Evolutionary conservation across 768 basidiomycete species (phyloP), one percentile per base, ranked within the genome.

Genomic region (Leccinum arenicola): DNA sequence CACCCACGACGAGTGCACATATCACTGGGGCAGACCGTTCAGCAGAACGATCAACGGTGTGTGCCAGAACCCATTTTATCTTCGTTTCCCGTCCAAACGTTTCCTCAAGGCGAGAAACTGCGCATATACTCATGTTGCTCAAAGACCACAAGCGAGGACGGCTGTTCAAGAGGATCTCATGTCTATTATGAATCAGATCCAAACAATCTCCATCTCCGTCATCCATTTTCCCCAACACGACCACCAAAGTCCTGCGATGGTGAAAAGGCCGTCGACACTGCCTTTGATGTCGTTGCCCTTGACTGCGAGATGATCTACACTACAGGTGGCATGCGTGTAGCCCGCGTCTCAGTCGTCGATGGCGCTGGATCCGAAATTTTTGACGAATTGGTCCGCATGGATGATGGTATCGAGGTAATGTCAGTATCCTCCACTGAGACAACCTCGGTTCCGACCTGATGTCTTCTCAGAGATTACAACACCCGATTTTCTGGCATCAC

Each of bases 241-340:
- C 61, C 69, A 4, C 61, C 64, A 3, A 56, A 57, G 17, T 43
- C 56, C 27, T 4, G 27, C 50, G 53, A 56, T 29, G 56, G n/a
- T 9, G 48, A 57, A 21, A 23, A 35, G 15, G 9, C 55, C 54
- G 49, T 66, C 1, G 75, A 76, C 54, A 71, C 76, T 2, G 77
- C 82, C 1, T 75, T 93, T 49, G 91, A 95, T 57, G 83, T 98
- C 4, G 91, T 87, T 6, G 93, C 93, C 0, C 77, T 98, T 52
- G 97, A 99, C 71, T 98, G 97, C 69, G 97, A 99, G 74, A 94
- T 98, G 91, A 80, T 98, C 9, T 94, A 95, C 75, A 91, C 93
- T 0, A 98, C 95, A 0, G 91, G 90, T 5, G 97, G 97, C 0
- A 85, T 93, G 82, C 86, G 89, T 21, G 85, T 97, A 4, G 96